A percentile compares a stretch with the other conserved stretches of the same genome.
Evolutionary conservation across 1,139 yeast species (phyloP).

Genomic region (Magnusiomyces magnusii): DNA sequence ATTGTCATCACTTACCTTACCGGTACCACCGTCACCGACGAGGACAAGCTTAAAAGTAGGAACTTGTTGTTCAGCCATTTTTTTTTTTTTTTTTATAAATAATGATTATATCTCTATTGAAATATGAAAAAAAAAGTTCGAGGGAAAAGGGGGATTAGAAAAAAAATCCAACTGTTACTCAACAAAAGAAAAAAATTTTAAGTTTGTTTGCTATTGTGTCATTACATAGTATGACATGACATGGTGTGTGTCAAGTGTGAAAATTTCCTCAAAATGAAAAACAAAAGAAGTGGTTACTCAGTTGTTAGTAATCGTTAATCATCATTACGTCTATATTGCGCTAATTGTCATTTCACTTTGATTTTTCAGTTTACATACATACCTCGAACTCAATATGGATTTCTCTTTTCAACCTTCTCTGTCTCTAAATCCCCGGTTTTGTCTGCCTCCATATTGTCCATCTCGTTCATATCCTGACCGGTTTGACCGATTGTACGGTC

Average conservation of each 20-base stretch:
- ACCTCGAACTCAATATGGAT: not conserved
- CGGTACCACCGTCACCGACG: conserved; percentile 99
- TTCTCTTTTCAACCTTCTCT: not conserved
- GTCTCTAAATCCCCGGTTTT: not conserved
- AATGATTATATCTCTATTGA: not conserved
- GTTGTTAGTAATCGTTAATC: not conserved
- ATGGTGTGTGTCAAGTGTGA: not conserved
- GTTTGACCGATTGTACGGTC: not conserved
- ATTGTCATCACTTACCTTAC: conserved; percentile 66
- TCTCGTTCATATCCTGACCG: conserved; percentile 1
- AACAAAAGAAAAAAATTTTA: conserved; percentile 7
- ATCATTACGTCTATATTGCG: not conserved
- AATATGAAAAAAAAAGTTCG: not conserved
- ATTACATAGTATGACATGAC: not conserved
- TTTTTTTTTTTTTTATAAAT: not conserved
- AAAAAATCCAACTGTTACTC: too few relatives aligned
- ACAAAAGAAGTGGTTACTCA: not conserved
- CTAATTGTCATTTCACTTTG: too few relatives aligned
- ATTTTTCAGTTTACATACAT: not conserved
- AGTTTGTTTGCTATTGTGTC: not conserved
- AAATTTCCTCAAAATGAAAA: not conserved
- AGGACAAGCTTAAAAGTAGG: conserved; percentile 96
- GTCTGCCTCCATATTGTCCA: not conserved
- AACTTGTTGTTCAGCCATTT: conserved; percentile 52
- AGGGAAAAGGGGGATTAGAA: too few relatives aligned